Evolutionary conservation across 2,329 filamentous ascomycete species (phyloP), one percentile per base, ranked within the genome.

Genomic region (Tolypocladium ovalisporum): DNA sequence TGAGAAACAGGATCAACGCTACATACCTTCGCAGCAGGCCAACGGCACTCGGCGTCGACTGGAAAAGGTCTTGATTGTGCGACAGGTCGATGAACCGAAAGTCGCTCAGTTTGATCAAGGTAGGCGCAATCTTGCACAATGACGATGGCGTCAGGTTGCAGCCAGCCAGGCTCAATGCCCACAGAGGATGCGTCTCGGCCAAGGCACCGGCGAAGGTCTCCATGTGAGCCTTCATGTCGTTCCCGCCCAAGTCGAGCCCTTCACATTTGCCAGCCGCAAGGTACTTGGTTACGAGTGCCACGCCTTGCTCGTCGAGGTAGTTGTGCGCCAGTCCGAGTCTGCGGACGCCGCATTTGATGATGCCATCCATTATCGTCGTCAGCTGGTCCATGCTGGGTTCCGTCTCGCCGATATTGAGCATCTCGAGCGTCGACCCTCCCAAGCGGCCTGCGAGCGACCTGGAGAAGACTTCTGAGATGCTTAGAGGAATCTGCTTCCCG

Each of bases 81-180:
- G 90, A 96, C 39, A 99, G 77, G 69, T 97, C 94, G 59, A 99
- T 84, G 68, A 97, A 97, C 24, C 89, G 85, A 67, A 97, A 87
- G 61, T 87, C 83, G 2, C 80, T 79, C 57, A 97, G 75, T 62
- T 80, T 83, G 32, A 81, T 78, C 56, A 97, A 73, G 8, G 83
- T 83, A 5, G 90, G 90, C 54, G 97, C 79, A 15, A 97, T 77
- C 56, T 84, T 82, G 70, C 83, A 87, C 27, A 97, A 76, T 13
- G 87, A 85, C 0, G 83, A 78, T 0, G 90, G 86, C 5, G 81
- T 84, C 56, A 99, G 76, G 58, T 90, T 89, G 73, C 92, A 97
- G 64, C 91, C 87, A 1, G 91, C 90, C 60, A 99, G 73, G 69
- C 90, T 93, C 55, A 99, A 75, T 0, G 90, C 91, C 81, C 87